Conservation (phyloP, 2,329 filamentous ascomycete species). For the Chrysoporthe cubensis region DNA sequence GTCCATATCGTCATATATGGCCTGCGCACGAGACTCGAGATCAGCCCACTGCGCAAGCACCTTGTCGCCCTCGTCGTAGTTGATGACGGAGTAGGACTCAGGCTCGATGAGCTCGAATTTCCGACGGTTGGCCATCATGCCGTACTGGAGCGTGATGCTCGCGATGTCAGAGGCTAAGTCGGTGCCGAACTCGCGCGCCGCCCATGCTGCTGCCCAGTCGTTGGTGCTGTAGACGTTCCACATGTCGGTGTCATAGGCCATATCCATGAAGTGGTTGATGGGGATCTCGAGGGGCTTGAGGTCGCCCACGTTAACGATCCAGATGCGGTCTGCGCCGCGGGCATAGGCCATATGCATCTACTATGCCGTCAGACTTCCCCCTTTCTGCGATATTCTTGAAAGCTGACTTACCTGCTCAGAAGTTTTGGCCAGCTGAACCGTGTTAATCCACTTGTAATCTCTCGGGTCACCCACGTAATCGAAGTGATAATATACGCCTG, state of each 20-base stretch:
- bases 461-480: constrained; percentile 55
- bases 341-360: constrained; percentile 64
- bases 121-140: constrained; percentile 57
- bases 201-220: constrained; percentile 57
- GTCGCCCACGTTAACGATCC: constrained; percentile 71
- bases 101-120: constrained; percentile 67
- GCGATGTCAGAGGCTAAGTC: constrained; percentile 52
- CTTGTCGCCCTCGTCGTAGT: constrained; percentile 66
- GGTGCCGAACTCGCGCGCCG: constrained; percentile 58
- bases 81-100: constrained; percentile 61
- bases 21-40: constrained; percentile 57
- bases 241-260: constrained; percentile 65
- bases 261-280: constrained; percentile 68
- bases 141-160: constrained; percentile 58
- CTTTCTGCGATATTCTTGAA: background rate
- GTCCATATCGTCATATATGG: constrained; percentile 58
- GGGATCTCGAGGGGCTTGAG: constrained; percentile 68
- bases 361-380: constrained; percentile 1
- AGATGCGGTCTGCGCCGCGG: constrained; percentile 62
- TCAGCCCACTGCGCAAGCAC: constrained; percentile 59
- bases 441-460: constrained; percentile 66
- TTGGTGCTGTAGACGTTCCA: constrained; percentile 61
- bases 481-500: constrained; percentile 68
- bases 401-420: constrained; percentile 48
- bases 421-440: constrained; percentile 63